Evolutionary conservation across 129 eudicot species (phyloP).

Genomic region (Heracleum sosnowskyi): DNA sequence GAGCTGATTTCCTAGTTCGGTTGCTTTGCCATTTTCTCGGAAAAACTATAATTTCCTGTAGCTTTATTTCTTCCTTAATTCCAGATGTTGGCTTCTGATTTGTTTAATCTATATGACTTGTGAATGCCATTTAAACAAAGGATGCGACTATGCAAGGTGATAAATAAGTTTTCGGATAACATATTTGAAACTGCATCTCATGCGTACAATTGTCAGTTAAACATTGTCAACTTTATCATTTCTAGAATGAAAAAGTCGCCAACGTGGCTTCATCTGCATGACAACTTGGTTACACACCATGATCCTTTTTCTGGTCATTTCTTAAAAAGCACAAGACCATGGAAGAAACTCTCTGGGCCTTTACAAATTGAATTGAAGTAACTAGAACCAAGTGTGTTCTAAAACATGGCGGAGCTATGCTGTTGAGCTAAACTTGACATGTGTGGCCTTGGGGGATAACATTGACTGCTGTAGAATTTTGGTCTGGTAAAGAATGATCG

Average conservation of each 20-base stretch:
- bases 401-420: not conserved
- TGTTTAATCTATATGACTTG: not conserved
- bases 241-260: too few species aligned
- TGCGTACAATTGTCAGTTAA: not conserved
- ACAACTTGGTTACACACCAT: not conserved
- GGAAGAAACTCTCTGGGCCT: not conserved
- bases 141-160: not conserved
- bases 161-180: slow-evolving; percentile 1
- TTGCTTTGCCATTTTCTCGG: not conserved
- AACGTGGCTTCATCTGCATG: not conserved
- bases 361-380: too few species aligned
- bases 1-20: not conserved
- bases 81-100: not conserved
- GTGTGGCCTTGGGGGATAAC: not conserved
- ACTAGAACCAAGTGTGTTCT: not conserved
- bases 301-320: too few species aligned
- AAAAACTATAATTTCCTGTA: not conserved
- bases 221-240: not conserved
- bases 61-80: not conserved
- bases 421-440: not conserved
- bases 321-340: not conserved
- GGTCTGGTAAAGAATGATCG: not conserved
- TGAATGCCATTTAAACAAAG: not conserved
- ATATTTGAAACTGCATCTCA: not conserved
- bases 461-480: not conserved